Evolutionary conservation across 106 monocot genomes (phyloP), one percentile per base, ranked within the genome.

Genomic region (Dactylorhiza incarnata): DNA sequence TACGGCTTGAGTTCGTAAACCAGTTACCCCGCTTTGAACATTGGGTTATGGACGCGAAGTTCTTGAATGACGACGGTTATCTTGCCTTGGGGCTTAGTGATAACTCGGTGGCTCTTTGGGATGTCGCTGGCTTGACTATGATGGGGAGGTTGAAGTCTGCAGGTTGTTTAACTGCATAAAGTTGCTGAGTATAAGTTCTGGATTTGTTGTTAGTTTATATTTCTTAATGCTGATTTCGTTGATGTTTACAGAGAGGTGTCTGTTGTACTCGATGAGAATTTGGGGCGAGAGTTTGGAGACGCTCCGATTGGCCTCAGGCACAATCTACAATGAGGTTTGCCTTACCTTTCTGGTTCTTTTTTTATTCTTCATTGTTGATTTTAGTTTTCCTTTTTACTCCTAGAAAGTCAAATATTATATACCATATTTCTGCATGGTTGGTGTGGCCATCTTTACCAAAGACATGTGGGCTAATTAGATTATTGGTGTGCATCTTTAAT

Each of bases 71-170:
- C 13, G 93, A 83, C n/a, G 52, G 74, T 69, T 79, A 56, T 48
- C 81, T 99, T 59, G 94, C 74, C 5, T 61, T 99, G 29, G 97
- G 97, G 9, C 87, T 99, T 19, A 86, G 94, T 69, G 97, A 99
- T 74, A 99, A 99, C 73, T 99, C 97, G 0, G 78, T 99, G 22
- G 88, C 85, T 63, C 53, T 94, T 10, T 99, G 97, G 97, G 89
- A 99, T 85, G 49, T 89, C 45, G 53, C 45, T 20, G 50, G 13
- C 5, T 73, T 63, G 6, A 53, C 20, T 51, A 26, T 82, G 50
- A 13, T 73, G 52, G 44, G 74, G n/a, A 76, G 86, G 26, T 86
- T 95, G 69, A 85, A 80, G 49, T 92, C 84, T 43, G 63, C 90
- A 74, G 90, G 91, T 91, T 79, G 23, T 17, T 25, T 58, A 48